Evolutionary conservation across 2,329 filamentous ascomycete genomes (phyloP), one percentile per base, ranked within the genome.

Genomic region (Cladosporium sp.): DNA sequence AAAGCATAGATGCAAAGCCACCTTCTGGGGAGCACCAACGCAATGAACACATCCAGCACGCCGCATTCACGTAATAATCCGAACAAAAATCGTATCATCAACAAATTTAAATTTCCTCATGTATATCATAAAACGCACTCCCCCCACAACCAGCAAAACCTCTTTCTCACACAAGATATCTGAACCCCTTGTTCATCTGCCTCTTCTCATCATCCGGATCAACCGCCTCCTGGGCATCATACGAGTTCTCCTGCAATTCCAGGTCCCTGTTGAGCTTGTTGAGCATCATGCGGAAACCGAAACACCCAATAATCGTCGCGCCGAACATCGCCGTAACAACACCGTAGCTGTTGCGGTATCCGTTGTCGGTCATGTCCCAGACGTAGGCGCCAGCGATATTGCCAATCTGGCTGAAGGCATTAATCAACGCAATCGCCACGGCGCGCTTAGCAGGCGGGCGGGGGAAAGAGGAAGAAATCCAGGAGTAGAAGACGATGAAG

Each of bases 401-500:
- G n/a, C 39, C 48, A 22, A 43, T 16, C 25, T 91, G 89, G 18
- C 78, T 80, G 8, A 88, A 74, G 2, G 83, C 83, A 61, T 92
- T 92, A 67, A 91, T 88, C 53, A 85, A 82, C 1, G 86, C 87
- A 5, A 92, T 66, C 0, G 85, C 85, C 0, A 85, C 80, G 2
- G 83, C 82, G 52, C 85, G 78, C 70, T 91, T 91, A 2, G 86
- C 82, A 0, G 86, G 84, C 3, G 88, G 87, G 4, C 86, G 79
- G 0, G 86, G 86, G 45, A 92, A 75, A 1, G 83, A 85, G 62
- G 86, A 88, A 39, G 78, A 82, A 55, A 91, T 88, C 87, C 87
- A 93, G 3, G 83, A 85, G 61, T 83, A 88, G 42, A 80, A 32
- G 22, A 42, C 47, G 38, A 48, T 48, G 45, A 48, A 48, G 18